Base-by-base conservation (phyloP, 2,329 filamentous ascomycete species). In the Trichophaea hybrida region DNA sequence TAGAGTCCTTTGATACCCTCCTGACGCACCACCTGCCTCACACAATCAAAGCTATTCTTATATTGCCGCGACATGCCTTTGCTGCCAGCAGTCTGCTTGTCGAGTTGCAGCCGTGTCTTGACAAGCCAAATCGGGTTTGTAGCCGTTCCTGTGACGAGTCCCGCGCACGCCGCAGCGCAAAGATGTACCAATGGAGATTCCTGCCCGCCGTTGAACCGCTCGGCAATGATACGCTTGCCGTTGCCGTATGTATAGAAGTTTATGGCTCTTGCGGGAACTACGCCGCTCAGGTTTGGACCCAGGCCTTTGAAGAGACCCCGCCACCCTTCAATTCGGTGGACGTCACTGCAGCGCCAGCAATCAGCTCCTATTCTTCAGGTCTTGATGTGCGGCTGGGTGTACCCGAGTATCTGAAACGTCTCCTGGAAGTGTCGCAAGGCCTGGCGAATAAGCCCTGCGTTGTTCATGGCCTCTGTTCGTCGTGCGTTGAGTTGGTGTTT, bases 61-160 rank as follows among this genome's bases (percentile, higher is more conserved):
- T 97, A 96, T 76, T 77, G 32, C 75, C 79, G 61, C 78, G 75
- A 64, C 79, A 75, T 44, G 71, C 73, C 62, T 75, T 74, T 67
- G 80, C 79, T 13, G 84, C 85, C 56, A 82, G 80, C 60, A n/a
- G 49, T 56, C 70, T 86, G 87, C 75, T 90, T 94, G 75, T 97
- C 90, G 37, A 97, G 80, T 74, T 97, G 90, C 67, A 97, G 72
- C 35, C 90, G 78, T 44, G 90, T 97, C 78, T 97, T 97, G 70
- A 97, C 82, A 64, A 97, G 80, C 90, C 90, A 97, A 69, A 97
- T 95, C 1, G 90, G 90, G 72, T 96, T 96, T 40, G 90, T 97
- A 24, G 85, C 87, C 0, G 91, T 96, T 51, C 87, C 87, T 0
- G 91, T 96, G 5, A 84, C 83, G 48, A 96, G 80, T 1, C 90